phyloP scores from a whole-genome alignment of 1,284 basidiomycete species.

The Naganishia liquefaciens region DNA sequence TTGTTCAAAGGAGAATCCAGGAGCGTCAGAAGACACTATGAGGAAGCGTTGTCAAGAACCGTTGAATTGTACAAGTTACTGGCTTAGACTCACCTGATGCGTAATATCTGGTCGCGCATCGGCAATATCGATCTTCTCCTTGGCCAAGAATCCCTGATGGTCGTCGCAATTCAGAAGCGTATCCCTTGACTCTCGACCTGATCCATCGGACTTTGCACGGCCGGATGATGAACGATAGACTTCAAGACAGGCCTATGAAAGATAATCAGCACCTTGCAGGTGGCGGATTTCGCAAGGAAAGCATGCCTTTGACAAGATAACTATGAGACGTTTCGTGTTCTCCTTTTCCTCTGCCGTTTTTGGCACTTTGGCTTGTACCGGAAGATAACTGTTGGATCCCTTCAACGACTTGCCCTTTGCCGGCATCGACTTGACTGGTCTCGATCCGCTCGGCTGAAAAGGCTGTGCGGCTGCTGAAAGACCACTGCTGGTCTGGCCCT shows the following conservation, averaged over 20 bases:
- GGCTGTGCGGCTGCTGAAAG: slow-evolving; percentile 25
- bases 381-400: slow-evolving; percentile 36
- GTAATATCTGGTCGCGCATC: slow-evolving; percentile 98
- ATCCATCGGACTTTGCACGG: slow-evolving; percentile 56
- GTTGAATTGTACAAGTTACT: background rate
- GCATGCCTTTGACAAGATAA: slow-evolving; percentile 66
- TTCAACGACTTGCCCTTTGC: slow-evolving; percentile 25
- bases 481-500: slow-evolving; percentile 4
- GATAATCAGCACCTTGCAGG: background rate
- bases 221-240: slow-evolving; percentile 66
- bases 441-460: slow-evolving; percentile 9
- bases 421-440: slow-evolving; percentile 32
- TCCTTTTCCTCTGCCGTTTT: slow-evolving; percentile 63
- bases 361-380: slow-evolving; percentile 65
- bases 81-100: slow-evolving; percentile 71
- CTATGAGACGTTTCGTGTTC: slow-evolving; percentile 73
- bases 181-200: slow-evolving; percentile 74
- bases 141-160: slow-evolving; percentile 96
- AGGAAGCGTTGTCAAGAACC: background rate
- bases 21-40: slow-evolving; percentile 87
- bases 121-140: slow-evolving; percentile 96
- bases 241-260: slow-evolving; percentile 76
- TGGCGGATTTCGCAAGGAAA: background rate
- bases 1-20: slow-evolving; percentile 98
- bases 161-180: slow-evolving; percentile 98